Evolutionary conservation across 441 rosid species (phyloP).

Genomic region (Populus hybrid): DNA sequence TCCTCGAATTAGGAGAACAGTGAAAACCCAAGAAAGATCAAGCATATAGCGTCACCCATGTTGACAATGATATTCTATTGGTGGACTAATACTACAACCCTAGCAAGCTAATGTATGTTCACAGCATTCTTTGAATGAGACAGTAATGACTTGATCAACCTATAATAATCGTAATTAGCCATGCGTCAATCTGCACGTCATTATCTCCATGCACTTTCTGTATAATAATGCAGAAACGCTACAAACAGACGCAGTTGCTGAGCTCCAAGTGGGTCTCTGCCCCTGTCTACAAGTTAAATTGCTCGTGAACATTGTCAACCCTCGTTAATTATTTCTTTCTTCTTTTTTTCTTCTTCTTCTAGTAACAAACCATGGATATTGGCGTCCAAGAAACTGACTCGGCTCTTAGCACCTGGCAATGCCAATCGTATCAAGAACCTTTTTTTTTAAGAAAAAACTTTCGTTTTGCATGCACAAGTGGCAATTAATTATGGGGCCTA

Average conservation of each 20-base stretch:
- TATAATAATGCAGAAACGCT: slow-evolving; percentile 18
- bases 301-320: slow-evolving; percentile 34
- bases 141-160: slow-evolving; percentile 17
- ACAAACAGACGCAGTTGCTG: slow-evolving; percentile 33
- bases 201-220: slow-evolving; percentile 29
- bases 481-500: too few species aligned
- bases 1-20: neutral
- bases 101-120: neutral
- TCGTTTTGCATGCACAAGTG: too few species aligned
- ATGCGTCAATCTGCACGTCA: too few species aligned
- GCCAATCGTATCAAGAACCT: neutral
- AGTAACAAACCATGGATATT: slow-evolving; percentile 20
- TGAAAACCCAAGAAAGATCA: neutral
- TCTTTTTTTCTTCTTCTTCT: neutral
- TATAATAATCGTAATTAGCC: slow-evolving; percentile 1
- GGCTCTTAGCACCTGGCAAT: neutral
- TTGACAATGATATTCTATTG: slow-evolving; percentile 36
- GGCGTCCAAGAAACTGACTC: slow-evolving; percentile 27
- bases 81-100: slow-evolving; percentile 17
- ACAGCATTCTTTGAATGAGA: slow-evolving; percentile 23
- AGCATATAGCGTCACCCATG: slow-evolving; percentile 4
- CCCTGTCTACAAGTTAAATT: slow-evolving; percentile 14
- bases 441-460: too few species aligned
- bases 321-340: slow-evolving; percentile 10
- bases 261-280: slow-evolving; percentile 20